Percentiles rank a stretch among this genome's conserved stretches.
Evolutionary conservation across 352 stramenopile genomes (phyloP).

Genomic region (Aphanomyces stellatus): DNA sequence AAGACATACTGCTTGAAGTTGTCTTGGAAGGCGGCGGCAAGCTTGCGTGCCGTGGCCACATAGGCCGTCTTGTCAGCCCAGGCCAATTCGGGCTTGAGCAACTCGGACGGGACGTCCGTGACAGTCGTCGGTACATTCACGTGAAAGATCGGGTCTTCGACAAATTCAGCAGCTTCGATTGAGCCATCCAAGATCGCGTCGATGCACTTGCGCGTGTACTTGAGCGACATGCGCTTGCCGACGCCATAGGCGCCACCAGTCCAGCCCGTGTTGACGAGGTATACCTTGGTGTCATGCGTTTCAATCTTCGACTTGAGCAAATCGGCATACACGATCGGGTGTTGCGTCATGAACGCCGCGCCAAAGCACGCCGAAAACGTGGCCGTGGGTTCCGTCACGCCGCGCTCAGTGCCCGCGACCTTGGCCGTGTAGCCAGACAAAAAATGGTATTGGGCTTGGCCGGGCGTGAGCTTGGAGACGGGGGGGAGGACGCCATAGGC

Average conservation of each 20-base stretch:
- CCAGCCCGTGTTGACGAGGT: constrained; percentile 93
- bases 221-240: constrained; percentile 95
- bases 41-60: constrained; percentile 59
- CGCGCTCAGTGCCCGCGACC: constrained; percentile 43
- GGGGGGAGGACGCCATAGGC: constrained; percentile 94
- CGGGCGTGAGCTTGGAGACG: constrained; percentile 86
- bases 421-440: constrained; percentile 49
- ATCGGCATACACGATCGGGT: constrained; percentile 47
- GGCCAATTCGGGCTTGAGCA: constrained; percentile 63
- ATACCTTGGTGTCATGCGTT: constrained; percentile 37
- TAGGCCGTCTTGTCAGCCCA: constrained; percentile 78
- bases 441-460: constrained; percentile 96
- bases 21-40: constrained; percentile 65
- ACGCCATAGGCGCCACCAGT: constrained; percentile 92
- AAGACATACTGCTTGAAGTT: constrained; percentile 85
- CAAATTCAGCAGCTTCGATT: constrained; percentile 54
- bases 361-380: constrained; percentile 54
- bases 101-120: constrained; percentile 58
- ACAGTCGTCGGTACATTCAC: constrained; percentile 57
- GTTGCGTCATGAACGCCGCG: constrained; percentile 44
- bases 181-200: constrained; percentile 61
- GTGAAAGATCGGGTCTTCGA: constrained; percentile 62
- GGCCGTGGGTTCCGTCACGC: constrained; percentile 40
- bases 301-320: constrained; percentile 51
- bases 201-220: constrained; percentile 67